Evolutionary conservation across 306 rosid species (phyloP).

Genomic region (Mucuna pruriens): DNA sequence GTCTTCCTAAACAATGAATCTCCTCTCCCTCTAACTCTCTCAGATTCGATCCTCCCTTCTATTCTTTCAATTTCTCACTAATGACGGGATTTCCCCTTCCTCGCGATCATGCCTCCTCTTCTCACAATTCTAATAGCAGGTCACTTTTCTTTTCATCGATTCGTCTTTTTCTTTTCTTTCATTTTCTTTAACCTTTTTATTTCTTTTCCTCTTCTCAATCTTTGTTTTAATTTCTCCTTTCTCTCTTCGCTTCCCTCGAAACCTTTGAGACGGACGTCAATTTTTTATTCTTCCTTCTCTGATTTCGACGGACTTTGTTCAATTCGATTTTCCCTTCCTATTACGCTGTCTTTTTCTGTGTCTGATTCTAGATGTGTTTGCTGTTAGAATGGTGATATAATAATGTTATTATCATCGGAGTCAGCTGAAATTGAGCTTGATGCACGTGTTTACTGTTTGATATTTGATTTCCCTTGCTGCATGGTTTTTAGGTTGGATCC

Average conservation of each 20-base stretch:
- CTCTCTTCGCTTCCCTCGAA: background rate
- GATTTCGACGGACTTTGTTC: conserved; percentile 12
- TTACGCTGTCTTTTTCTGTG: background rate
- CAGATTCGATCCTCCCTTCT: conserved; percentile 44
- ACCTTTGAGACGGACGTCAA: background rate
- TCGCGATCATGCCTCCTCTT: conserved; percentile 54
- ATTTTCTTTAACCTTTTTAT: too few species aligned
- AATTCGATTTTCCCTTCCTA: background rate
- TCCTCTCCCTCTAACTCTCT: conserved; percentile 39
- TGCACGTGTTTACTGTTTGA: conserved; percentile 11
- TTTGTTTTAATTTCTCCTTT: conserved; percentile 10
- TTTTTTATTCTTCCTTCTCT: conserved; percentile 7
- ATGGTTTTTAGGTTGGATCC: conserved; percentile 34
- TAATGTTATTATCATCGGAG: background rate
- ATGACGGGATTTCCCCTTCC: conserved; percentile 55
- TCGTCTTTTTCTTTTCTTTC: background rate
- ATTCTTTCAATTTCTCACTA: conserved; percentile 39
- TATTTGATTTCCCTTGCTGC: background rate
- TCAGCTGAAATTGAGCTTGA: conserved; percentile 33
- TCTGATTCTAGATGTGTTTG: too few species aligned
- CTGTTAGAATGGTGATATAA: background rate
- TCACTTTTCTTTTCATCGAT: conserved; percentile 19
- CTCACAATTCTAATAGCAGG: conserved; percentile 51
- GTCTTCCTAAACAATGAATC: conserved; percentile 21
- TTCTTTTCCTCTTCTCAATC: background rate